phyloP scores from a whole-genome alignment of 805 yeast genomes.

The Wickerhamomyces bovis region DNA sequence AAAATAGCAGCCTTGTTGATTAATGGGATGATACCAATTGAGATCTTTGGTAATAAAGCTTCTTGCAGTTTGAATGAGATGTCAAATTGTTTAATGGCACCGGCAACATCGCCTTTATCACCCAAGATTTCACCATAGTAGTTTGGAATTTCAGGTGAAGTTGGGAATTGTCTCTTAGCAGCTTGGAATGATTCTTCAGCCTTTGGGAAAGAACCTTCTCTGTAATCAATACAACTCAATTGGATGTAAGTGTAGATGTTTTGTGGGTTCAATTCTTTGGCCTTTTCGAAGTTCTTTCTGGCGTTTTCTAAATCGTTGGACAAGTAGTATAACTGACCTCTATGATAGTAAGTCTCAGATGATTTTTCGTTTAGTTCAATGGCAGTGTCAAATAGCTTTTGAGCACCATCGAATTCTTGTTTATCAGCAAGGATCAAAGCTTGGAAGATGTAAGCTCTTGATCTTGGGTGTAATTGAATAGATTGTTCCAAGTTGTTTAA shows the following conservation, averaged over 20 bases:
- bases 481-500: slow-evolving; percentile 59
- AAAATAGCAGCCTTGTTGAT: slow-evolving; percentile 80
- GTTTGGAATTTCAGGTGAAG: slow-evolving; percentile 88
- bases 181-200: slow-evolving; percentile 63
- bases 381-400: slow-evolving; percentile 69
- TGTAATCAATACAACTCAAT: slow-evolving; percentile 86
- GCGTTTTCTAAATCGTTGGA: slow-evolving; percentile 72
- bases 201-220: slow-evolving; percentile 52
- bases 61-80: slow-evolving; percentile 79
- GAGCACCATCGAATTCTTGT: slow-evolving; percentile 61
- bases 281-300: slow-evolving; percentile 63
- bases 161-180: slow-evolving; percentile 71
- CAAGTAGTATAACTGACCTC: slow-evolving; percentile 86
- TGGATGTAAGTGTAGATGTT: slow-evolving; percentile 87
- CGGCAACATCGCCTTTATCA: slow-evolving; percentile 66
- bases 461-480: slow-evolving; percentile 62
- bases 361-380: slow-evolving; percentile 58
- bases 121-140: slow-evolving; percentile 92
- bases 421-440: slow-evolving; percentile 82
- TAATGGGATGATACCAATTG: slow-evolving; percentile 85
- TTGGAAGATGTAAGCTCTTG: slow-evolving; percentile 75
- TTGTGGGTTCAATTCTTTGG: slow-evolving; percentile 64
- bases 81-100: slow-evolving; percentile 81
- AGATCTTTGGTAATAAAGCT: slow-evolving; percentile 49
- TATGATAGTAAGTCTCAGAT: slow-evolving; percentile 87